phyloP scores from a whole-genome alignment of 345 rosid species.

The Cardamine resedifolia region DNA sequence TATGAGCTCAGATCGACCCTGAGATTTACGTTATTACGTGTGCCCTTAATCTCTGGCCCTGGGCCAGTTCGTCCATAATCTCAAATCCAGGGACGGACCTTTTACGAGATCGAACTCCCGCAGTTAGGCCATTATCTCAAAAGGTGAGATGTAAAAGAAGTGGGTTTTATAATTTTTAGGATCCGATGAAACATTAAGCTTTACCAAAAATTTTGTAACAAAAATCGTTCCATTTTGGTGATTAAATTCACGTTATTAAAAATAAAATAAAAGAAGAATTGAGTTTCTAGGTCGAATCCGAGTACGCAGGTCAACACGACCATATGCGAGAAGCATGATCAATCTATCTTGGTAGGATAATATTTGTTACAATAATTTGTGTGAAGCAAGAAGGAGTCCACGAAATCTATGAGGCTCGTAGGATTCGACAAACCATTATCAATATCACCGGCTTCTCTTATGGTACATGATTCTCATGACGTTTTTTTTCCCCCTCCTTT shows the following conservation, averaged over 20 bases:
- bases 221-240: no score
- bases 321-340: background rate
- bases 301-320: background rate
- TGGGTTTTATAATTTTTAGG: no score
- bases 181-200: no score
- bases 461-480: background rate
- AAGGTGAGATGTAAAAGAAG: background rate
- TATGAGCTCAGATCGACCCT: no score
- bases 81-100: background rate
- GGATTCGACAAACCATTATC: constrained; percentile 1
- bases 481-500: background rate
- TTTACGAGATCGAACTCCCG: no score
- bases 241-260: no score
- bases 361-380: background rate
- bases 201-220: no score
- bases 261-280: no score
- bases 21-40: no score
- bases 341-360: background rate
- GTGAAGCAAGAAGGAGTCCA: constrained; percentile 14
- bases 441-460: background rate
- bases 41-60: no score
- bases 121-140: no score
- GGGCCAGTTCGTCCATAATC: background rate
- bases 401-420: background rate
- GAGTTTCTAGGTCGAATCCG: background rate